Conservation (phyloP, 2,329 filamentous ascomycete genomes). For the Colletotrichum sp. region DNA sequence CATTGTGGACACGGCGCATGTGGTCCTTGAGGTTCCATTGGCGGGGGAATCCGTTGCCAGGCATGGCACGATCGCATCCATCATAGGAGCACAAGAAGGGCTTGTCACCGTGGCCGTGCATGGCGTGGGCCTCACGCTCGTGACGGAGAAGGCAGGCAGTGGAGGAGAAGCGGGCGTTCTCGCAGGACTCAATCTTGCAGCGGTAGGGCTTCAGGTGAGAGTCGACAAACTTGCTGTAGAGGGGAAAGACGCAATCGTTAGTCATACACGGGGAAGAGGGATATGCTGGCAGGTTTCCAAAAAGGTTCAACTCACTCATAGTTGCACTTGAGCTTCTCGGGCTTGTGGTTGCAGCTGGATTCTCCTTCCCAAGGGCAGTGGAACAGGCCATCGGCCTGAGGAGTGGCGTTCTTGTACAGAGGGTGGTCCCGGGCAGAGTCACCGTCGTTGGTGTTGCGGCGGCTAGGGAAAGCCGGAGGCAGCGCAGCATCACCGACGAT, state of each 20-base stretch:
- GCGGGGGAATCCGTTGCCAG: slow-evolving; percentile 89
- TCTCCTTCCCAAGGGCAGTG: slow-evolving; percentile 88
- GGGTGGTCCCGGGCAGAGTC: slow-evolving; percentile 69
- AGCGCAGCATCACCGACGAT: slow-evolving; percentile 42
- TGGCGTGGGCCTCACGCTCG: slow-evolving; percentile 92
- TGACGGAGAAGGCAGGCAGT: slow-evolving; percentile 94
- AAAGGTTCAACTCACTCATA: slow-evolving; percentile 77
- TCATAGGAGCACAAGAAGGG: slow-evolving; percentile 88
- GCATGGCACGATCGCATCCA: slow-evolving; percentile 82
- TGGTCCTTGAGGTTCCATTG: slow-evolving; percentile 97
- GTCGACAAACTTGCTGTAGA: slow-evolving; percentile 88
- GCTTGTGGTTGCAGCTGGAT: slow-evolving; percentile 79
- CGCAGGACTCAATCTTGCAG: slow-evolving; percentile 85
- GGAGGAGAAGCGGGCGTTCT: slow-evolving; percentile 89
- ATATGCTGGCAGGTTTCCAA: neutral
- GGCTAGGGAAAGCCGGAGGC: slow-evolving; percentile 45
- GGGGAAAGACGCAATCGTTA: slow-evolving; percentile 25
- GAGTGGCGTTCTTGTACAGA: slow-evolving; percentile 71
- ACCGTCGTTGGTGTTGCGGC: slow-evolving; percentile 56
- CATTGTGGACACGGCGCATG: slow-evolving; percentile 92
- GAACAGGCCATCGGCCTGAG: slow-evolving; percentile 79
- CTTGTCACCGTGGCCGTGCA: slow-evolving; percentile 93
- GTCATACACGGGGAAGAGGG: slow-evolving; percentile 8
- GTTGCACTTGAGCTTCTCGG: slow-evolving; percentile 98
- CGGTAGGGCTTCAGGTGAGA: slow-evolving; percentile 96